Conservation (phyloP, 2,329 filamentous ascomycete genomes). For the Trichoderma koningiopsis region DNA sequence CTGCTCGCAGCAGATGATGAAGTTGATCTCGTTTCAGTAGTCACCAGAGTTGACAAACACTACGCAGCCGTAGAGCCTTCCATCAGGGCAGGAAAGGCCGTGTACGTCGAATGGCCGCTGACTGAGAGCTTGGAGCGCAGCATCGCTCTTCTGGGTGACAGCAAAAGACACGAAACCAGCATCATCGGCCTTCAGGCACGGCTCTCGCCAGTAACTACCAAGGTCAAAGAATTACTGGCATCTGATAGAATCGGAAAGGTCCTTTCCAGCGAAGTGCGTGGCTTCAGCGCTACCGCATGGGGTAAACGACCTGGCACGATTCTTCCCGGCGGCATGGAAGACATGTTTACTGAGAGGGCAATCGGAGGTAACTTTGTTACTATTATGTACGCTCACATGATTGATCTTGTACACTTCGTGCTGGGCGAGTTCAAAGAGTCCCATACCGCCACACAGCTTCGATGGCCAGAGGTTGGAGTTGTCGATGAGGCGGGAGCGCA, state of each 20-base stretch:
- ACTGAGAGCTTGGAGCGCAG: constrained; percentile 13
- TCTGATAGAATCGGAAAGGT: constrained; percentile 6
- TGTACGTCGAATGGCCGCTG: constrained; percentile 18
- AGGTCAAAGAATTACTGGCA: constrained; percentile 1
- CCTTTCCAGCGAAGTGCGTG: constrained; percentile 7
- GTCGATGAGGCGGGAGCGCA: background rate
- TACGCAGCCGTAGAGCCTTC: constrained; percentile 3
- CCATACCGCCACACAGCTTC: background rate
- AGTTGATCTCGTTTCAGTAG: constrained; percentile 15
- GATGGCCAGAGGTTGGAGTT: constrained; percentile 3
- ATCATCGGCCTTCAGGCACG: constrained; percentile 13
- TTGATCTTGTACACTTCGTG: constrained; percentile 13
- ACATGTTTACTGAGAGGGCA: background rate
- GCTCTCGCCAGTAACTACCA: constrained; percentile 4
- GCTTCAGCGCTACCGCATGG: background rate
- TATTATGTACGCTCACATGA: constrained; percentile 16
- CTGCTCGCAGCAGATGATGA: constrained; percentile 14
- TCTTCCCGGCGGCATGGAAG: background rate
- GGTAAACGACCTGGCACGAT: constrained; percentile 10
- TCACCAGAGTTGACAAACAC: constrained; percentile 5
- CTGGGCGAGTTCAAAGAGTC: constrained; percentile 9
- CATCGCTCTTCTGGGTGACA: background rate
- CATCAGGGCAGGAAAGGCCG: background rate
- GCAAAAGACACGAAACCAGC: background rate
- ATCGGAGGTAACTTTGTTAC: constrained; percentile 14